These are phyloP conservation scores for Pachyrhizus erosus DNA, from an alignment of 306 rosid species.

Conservation along the genomic window DNA sequence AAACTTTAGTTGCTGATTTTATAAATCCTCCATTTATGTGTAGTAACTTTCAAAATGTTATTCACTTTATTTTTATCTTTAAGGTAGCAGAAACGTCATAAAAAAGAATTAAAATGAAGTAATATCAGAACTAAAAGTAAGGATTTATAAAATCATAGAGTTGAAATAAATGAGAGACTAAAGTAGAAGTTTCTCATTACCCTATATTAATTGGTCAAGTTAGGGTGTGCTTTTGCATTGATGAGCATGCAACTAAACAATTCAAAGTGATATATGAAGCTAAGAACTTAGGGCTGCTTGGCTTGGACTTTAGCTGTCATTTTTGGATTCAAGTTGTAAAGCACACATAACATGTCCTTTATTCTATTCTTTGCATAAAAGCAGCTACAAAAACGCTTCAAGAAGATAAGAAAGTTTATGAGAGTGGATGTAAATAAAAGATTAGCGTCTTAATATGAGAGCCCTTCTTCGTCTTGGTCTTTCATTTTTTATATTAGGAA, in stretches of 20 bases:
- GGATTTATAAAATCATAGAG: not conserved
- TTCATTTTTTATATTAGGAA: not conserved
- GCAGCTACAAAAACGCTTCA: constrained; percentile 29
- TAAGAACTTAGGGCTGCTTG: not conserved
- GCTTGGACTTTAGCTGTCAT: constrained; percentile 29
- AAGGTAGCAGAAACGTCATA: too few relatives aligned
- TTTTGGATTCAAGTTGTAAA: constrained; percentile 38
- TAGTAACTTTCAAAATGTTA: too few relatives aligned
- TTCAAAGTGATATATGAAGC: not conserved
- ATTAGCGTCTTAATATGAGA: too few relatives aligned
- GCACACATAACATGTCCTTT: not conserved
- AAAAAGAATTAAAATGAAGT: too few relatives aligned
- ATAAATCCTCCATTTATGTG: too few relatives aligned
- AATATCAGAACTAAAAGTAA: too few relatives aligned
- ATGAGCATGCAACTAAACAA: not conserved
- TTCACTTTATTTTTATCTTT: too few relatives aligned
- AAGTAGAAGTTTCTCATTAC: not conserved
- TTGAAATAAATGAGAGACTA: not conserved
- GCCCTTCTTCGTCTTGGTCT: too few relatives aligned
- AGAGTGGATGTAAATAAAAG: constrained; percentile 23
- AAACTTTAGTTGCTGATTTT: too few relatives aligned
- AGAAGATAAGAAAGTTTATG: constrained; percentile 36
- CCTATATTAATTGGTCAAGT: not conserved
- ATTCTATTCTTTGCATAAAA: constrained; percentile 12
- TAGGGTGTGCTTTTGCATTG: constrained; percentile 14